A percentile compares a stretch with the other conserved stretches of the same genome.
Evolutionary conservation across 495 filamentous ascomycete genomes (phyloP).

Genomic region (Pyrenula aspistea): DNA sequence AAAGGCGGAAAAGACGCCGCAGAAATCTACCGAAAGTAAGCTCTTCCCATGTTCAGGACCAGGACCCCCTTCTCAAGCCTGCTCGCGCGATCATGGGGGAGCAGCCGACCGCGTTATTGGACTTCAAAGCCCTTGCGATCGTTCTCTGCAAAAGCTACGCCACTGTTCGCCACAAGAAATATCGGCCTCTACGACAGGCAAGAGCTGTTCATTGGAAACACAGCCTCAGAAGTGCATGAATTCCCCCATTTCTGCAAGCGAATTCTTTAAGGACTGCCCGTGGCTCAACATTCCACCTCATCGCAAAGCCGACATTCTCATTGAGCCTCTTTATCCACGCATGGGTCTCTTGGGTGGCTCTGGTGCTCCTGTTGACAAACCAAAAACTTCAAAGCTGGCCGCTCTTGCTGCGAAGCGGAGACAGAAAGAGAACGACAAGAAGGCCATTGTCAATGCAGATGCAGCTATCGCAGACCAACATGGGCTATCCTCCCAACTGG

Average conservation of each 20-base stretch:
- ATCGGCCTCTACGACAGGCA: too few species aligned
- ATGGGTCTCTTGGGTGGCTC: conserved; percentile 68
- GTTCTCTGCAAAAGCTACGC: too few species aligned
- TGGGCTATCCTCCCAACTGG: conserved; percentile 5
- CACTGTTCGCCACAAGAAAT: too few species aligned
- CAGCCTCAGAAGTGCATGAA: too few species aligned
- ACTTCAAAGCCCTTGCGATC: too few species aligned
- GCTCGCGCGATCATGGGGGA: neutral
- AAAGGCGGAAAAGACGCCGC: conserved; percentile 3
- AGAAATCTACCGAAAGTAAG: neutral
- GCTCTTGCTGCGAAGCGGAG: conserved; percentile 76
- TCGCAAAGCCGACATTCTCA: conserved; percentile 52
- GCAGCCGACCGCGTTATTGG: neutral
- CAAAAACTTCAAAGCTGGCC: conserved; percentile 81
- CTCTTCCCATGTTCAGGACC: neutral
- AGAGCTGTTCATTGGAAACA: too few species aligned
- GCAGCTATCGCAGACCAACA: conserved; percentile 4
- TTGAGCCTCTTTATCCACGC: conserved; percentile 46
- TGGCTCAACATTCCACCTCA: conserved; percentile 70
- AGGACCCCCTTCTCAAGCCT: neutral
- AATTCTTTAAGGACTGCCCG: conserved; percentile 74
- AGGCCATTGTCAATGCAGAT: conserved; percentile 13
- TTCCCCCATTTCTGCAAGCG: conserved; percentile 17
- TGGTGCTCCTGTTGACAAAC: conserved; percentile 18
- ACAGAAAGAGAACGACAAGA: conserved; percentile 58